These are phyloP conservation scores for Nigrospora oryzae DNA, from an alignment of 2,329 filamentous ascomycete genomes.

Conservation along the genomic window DNA sequence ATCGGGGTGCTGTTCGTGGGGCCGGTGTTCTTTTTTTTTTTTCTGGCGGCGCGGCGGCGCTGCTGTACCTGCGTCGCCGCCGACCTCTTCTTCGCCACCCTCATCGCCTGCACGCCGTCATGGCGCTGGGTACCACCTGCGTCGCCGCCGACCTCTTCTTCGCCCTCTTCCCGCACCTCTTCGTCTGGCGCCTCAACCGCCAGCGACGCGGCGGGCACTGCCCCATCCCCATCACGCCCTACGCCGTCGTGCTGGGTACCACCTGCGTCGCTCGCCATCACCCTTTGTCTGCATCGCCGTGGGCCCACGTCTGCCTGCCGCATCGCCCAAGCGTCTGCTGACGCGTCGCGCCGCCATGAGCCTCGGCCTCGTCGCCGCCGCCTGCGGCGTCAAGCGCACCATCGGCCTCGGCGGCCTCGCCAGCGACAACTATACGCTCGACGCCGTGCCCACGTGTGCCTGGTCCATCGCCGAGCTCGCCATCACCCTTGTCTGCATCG, in stretches of 20 bases:
- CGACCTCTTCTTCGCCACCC: not conserved
- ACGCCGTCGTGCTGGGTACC: too few species aligned
- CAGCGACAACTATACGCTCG: conserved; percentile 1
- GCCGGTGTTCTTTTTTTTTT: not conserved
- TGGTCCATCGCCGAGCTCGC: conserved; percentile 2
- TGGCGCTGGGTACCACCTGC: not conserved
- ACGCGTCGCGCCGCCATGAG: conserved; percentile 2
- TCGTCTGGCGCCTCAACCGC: conserved; percentile 1
- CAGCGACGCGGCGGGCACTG: too few species aligned
- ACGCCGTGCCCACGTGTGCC: not conserved
- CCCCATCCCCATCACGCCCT: too few species aligned
- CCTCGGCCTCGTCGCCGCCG: not conserved
- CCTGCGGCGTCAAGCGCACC: conserved; percentile 3
- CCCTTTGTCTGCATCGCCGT: too few species aligned
- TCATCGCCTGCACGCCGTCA: not conserved
- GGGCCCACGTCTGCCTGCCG: too few species aligned
- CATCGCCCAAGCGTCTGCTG: too few species aligned
- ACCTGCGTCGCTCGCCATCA: too few species aligned
- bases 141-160: conserved; percentile 3
- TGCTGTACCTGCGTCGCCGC: too few species aligned
- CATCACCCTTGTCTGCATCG: conserved; percentile 1
- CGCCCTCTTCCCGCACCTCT: conserved; percentile 1
- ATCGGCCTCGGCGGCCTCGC: not conserved
- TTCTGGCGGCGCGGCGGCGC: too few species aligned
- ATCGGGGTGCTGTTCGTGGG: not conserved